A percentile compares a stretch with the other conserved stretches of the same genome.
phyloP scores from a whole-genome alignment of 2,329 filamentous ascomycete genomes.

The Sporothrix mexicana region DNA sequence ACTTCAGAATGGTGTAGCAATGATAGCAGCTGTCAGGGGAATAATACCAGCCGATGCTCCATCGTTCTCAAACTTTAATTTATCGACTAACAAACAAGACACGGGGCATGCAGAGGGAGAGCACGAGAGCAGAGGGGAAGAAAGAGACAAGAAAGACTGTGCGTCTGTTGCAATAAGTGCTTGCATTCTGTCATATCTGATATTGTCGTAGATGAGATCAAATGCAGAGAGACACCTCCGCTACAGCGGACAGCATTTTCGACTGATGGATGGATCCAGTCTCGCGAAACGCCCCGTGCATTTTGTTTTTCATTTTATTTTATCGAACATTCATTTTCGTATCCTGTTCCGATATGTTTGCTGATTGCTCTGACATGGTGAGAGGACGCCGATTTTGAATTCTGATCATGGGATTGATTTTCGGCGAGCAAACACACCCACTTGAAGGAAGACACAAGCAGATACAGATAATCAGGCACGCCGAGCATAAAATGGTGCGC shows the following conservation, averaged over 20 bases:
- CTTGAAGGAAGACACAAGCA: neutral
- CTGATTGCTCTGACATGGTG: neutral
- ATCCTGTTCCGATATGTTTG: neutral
- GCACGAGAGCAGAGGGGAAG: neutral
- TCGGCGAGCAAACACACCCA: neutral
- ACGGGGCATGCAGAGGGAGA: neutral
- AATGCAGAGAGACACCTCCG: neutral
- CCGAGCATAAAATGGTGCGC: neutral
- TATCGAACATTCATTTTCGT: neutral
- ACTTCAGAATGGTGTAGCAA: neutral
- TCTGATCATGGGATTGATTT: conserved; percentile 11
- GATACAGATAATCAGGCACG: neutral
- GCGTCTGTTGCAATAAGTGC: conserved; percentile 11
- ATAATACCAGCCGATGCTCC: neutral
- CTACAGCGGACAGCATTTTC: neutral
- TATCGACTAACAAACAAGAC: neutral
- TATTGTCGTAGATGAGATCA: neutral
- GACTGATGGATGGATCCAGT: neutral
- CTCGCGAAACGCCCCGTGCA: neutral
- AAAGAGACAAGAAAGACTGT: conserved; percentile 6
- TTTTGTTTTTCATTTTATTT: neutral
- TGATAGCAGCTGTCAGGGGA: neutral
- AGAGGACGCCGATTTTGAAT: neutral
- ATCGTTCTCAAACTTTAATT: neutral
- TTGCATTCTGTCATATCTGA: conserved; percentile 14